Conservation (phyloP, 2,329 filamentous ascomycete genomes). For the Moelleriella libera region DNA sequence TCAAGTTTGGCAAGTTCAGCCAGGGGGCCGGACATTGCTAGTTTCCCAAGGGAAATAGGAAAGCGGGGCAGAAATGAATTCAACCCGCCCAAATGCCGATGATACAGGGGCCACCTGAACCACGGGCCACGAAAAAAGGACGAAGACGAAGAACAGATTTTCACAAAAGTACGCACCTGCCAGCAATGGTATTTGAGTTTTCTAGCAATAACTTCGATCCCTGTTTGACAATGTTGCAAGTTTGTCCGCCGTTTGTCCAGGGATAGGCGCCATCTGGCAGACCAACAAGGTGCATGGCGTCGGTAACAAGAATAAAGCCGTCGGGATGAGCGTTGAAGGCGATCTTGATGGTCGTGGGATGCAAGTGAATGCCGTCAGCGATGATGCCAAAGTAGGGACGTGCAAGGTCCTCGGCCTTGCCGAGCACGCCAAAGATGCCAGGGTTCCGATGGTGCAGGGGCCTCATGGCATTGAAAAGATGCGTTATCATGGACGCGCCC, state of each 20-base stretch:
- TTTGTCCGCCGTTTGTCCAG: constrained; percentile 62
- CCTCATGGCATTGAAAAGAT: constrained; percentile 89
- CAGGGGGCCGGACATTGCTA: not conserved
- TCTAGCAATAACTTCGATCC: constrained; percentile 63
- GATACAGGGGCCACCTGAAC: too few relatives aligned
- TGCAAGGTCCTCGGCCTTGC: constrained; percentile 41
- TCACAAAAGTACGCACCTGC: constrained; percentile 36
- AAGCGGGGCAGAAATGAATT: not conserved
- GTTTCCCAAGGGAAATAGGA: not conserved
- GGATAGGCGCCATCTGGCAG: constrained; percentile 72
- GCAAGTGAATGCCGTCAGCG: constrained; percentile 78
- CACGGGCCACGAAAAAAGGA: not conserved
- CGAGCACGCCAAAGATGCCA: constrained; percentile 76
- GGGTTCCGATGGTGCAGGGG: constrained; percentile 85
- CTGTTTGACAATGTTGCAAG: constrained; percentile 50
- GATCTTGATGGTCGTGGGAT: constrained; percentile 78
- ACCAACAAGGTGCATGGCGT: constrained; percentile 80
- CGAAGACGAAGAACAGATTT: not conserved
- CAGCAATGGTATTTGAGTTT: constrained; percentile 66
- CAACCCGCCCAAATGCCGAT: not conserved
- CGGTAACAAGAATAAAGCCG: constrained; percentile 79
- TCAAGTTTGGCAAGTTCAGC: not conserved
- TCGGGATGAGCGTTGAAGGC: constrained; percentile 75
- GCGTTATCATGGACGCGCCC: constrained; percentile 80
- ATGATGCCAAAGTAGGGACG: constrained; percentile 82